Evolutionary conservation across 179 eudicot genomes (phyloP).

Genomic region (Amaranthus tricolor): DNA sequence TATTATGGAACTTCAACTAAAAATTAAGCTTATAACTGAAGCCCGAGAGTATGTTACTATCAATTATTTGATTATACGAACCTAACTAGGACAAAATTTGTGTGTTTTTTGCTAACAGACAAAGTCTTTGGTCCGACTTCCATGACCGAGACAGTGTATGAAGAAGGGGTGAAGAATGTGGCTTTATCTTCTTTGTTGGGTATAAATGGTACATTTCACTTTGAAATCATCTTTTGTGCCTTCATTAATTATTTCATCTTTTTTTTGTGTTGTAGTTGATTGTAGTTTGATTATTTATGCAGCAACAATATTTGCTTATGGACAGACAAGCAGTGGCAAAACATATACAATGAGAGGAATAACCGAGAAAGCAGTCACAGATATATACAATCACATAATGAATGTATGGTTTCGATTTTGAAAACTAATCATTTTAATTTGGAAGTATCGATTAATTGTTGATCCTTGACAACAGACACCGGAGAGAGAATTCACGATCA

Average conservation of each 20-base stretch:
- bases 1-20: too few species aligned
- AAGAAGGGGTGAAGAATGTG: constrained; percentile 71
- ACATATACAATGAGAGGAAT: constrained; percentile 90
- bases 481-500: constrained; percentile 77
- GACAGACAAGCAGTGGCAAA: constrained; percentile 92
- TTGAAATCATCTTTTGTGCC: neutral
- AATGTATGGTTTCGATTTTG: constrained; percentile 35
- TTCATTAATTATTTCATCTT: neutral
- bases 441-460: constrained; percentile 8
- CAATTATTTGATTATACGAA: neutral
- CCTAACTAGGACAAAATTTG: neutral
- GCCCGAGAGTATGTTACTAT: neutral
- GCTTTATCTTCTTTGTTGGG: constrained; percentile 83
- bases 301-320: constrained; percentile 90
- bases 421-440: neutral
- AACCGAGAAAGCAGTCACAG: constrained; percentile 69
- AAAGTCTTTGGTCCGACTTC: constrained; percentile 78
- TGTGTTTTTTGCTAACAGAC: constrained; percentile 45
- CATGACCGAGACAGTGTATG: constrained; percentile 67
- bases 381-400: constrained; percentile 52
- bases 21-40: too few species aligned
- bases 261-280: neutral
- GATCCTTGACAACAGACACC: constrained; percentile 58
- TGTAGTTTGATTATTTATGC: constrained; percentile 30
- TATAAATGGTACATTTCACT: constrained; percentile 51